A percentile compares a stretch with the other conserved stretches of the same genome.
These are phyloP conservation scores for Sungouiella blattae DNA, from an alignment of 805 yeast species.

Conservation along the genomic window DNA sequence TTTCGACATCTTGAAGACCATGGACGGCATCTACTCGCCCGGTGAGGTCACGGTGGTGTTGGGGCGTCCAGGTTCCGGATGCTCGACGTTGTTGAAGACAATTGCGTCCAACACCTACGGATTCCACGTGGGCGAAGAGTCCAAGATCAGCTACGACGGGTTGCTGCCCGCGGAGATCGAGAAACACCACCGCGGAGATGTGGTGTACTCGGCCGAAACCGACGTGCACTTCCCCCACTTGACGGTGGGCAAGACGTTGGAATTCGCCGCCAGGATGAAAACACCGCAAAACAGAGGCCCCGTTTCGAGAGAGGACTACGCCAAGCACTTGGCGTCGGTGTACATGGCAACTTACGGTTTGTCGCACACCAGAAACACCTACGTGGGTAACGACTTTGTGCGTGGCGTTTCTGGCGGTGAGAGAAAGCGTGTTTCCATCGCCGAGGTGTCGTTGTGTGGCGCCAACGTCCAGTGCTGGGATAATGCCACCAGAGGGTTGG, in stretches of 20 bases:
- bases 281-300: conserved; percentile 63
- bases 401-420: conserved; percentile 75
- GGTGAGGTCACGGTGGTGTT: conserved; percentile 69
- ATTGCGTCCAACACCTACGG: conserved; percentile 65
- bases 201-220: conserved; percentile 64
- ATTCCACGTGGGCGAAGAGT: conserved; percentile 44
- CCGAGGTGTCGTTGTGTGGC: conserved; percentile 55
- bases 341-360: conserved; percentile 48
- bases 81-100: conserved; percentile 63
- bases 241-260: conserved; percentile 62
- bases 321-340: conserved; percentile 40
- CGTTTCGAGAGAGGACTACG: conserved; percentile 51
- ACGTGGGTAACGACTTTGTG: conserved; percentile 61
- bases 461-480: conserved; percentile 57
- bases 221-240: conserved; percentile 68
- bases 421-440: conserved; percentile 67
- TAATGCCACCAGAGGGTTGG: conserved; percentile 69
- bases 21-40: conserved; percentile 60
- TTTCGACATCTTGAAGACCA: conserved; percentile 57
- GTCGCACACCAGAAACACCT: conserved; percentile 53
- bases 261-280: conserved; percentile 58
- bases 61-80: conserved; percentile 84
- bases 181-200: conserved; percentile 61
- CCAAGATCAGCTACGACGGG: conserved; percentile 53
- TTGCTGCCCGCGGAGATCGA: conserved; percentile 48